Evolutionary conservation across 2,329 filamentous ascomycete genomes (phyloP), one percentile per base, ranked within the genome.

Genomic region (Cladosporium sp.): DNA sequence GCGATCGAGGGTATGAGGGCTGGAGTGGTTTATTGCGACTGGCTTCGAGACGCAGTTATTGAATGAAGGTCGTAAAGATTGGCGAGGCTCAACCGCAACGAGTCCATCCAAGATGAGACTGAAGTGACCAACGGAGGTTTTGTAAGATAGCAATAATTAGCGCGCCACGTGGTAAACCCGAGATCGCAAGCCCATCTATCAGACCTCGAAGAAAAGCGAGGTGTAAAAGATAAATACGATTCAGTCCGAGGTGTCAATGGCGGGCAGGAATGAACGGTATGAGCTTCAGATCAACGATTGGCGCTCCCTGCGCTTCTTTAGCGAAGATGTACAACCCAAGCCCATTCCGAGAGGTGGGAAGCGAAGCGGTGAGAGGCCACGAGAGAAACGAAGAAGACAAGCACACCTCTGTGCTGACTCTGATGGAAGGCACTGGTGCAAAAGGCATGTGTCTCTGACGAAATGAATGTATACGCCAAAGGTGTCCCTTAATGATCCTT

Each of bases 281-380:
- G n/a, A 13, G 11, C 37, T 19, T 13, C 6, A 5, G 12, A 13
- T 37, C 30, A 7, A 38, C 34, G 15, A 48, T 48, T 34, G 45
- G 20, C 37, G 27, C 37, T 12, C 18, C 3, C 5, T 13, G 17
- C 17, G 30, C 18, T 36, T 12, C 9, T 34, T 15, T 15, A 34
- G 45, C 37, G 45, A 48, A 34, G 5, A 27, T 41, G 45, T 41
- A 41, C 37, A 24, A 48, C 45, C 27, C 27, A 24, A 17, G 12
- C 24, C 22, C 45, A 48, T 48, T 41, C 45, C 45, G 27, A 48
- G 18, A 4, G 4, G 45, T 36, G 32, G 29, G 32, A 15, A 48
- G 45, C 45, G 32, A 15, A 48, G 45, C 45, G 45, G 45, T 48
- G 45, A 48, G 13, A 36, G 13, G 15, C 19, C 17, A 41, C 17